Evolutionary conservation across 495 filamentous ascomycete genomes (phyloP), one percentile per base, ranked within the genome.

Genomic region (Talaromyces stipitatus): DNA sequence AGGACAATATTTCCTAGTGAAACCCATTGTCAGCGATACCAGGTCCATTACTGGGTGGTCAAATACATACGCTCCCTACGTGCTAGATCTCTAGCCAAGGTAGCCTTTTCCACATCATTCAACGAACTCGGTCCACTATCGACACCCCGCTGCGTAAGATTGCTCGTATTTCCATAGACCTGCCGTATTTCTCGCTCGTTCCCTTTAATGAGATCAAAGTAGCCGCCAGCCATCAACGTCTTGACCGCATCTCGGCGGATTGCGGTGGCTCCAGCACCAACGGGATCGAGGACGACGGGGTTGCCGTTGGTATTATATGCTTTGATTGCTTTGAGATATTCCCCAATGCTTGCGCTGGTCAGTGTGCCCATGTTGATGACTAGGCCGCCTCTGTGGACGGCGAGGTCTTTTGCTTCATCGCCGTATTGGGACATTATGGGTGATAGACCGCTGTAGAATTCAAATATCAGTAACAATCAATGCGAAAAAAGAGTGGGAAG

Each of bases 311-410:
- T 70, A 63, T 96, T 97, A 74, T 97, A 95, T 6, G 90, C 90
- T 45, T 70, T 75, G n/a, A 86, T 71, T 2, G 85, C 86, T 59
- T 74, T 73, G 14, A 78, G 64, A 64, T 92, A 91, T 64, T 88
- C 88, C 6, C 72, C 58, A 7, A 91, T 66, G 50, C 84, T 84
- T 4, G 88, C 85, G 2, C 86, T 82, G 8, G 84, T 89, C 26
- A 92, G 80, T 2, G 90, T 95, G 20, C 94, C 94, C 90, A 97
- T 96, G 69, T 98, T 98, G 62, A 98, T 84, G 12, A 98, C 86
- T 10, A 97, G 74, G 2, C 88, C 79, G 11, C 81, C 82, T 43
- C 75, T 73, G 6, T 92, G 75, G 24, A 75, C 75, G 29, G 82
- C 82, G 36, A 98, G 74, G 66, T 96, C 91, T 5, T 70, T 68